Evolutionary conservation across 495 filamentous ascomycete species (phyloP), one percentile per base, ranked within the genome.

Genomic region (Polyplosphaeria fusca): DNA sequence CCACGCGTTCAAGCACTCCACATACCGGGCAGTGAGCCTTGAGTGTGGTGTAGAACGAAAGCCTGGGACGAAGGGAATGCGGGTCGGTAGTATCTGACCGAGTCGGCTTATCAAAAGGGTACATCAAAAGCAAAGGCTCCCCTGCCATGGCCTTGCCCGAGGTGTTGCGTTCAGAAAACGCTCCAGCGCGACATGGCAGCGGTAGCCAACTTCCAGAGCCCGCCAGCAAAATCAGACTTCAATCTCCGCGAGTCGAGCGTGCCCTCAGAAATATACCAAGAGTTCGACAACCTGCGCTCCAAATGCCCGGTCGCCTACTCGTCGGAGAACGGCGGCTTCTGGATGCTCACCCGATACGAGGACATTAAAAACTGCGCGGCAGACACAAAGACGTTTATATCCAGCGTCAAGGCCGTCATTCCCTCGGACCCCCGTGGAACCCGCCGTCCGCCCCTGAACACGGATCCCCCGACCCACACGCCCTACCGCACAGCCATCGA

Each of bases 401-500:
- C 56, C 4, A 57, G 50, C 13, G 50, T 60, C 23, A 55, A 54
- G 24, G 56, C 56, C 27, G 50, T 60, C 27, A 37, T 60, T 12
- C 56, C 41, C 13, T 45, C 32, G 26, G 56, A 60, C 42, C 56
- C 56, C 3, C 22, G 56, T 4, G 56, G 56, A 3, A 53, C 43
- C 14, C n/a, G 56, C 20, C 22, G 56, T 16, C 56, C 50, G 26
- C 52, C 56, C 11, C 27, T 60, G 22, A 60, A 55, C 49, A 58
- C 26, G 14, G 56, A 60, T 26, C 20, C 56, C 3, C 56, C 56
- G 2, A 20, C 12, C 4, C 56, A 60, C 38, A 60, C 56, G 7
- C 56, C 56, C 3, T 60, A 54, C 37, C 56, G 52, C 4, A 60
- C 41, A 12, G 56, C 56, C 5, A 38, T 57, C 20, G 56, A 60